phyloP scores from a whole-genome alignment of 805 yeast species.

The Pichia nakasei region DNA sequence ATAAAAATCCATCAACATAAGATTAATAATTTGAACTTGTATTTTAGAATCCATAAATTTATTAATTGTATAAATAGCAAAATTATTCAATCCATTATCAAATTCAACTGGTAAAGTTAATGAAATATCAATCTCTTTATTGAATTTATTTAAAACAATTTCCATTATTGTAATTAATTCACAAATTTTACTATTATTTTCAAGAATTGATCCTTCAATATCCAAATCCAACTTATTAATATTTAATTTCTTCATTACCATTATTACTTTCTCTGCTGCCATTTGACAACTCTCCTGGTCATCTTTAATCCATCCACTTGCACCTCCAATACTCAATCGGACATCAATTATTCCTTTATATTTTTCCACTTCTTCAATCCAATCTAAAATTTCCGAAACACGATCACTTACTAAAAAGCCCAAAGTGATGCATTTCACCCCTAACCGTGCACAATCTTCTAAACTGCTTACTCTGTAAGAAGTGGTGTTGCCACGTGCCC shows the following conservation, averaged over 20 bases:
- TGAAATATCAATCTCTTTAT: conserved; percentile 8
- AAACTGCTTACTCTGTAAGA: conserved; percentile 15
- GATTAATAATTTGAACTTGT: conserved; percentile 14
- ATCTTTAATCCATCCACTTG: conserved; percentile 21
- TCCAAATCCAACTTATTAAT: no score
- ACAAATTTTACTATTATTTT: conserved; percentile 4
- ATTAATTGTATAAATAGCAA: conserved; percentile 13
- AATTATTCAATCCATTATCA: conserved; percentile 14
- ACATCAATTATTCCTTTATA: conserved; percentile 14
- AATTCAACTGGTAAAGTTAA: conserved; percentile 26
- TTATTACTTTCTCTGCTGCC: conserved; percentile 9
- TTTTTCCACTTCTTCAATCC: conserved; percentile 18
- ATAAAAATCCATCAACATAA: conserved; percentile 28
- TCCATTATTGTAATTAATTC: conserved; percentile 10
- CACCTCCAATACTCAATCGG: conserved; percentile 27
- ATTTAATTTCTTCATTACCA: conserved; percentile 15
- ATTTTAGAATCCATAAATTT: conserved; percentile 9
- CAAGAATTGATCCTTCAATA: conserved; percentile 21
- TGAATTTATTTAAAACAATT: not conserved
- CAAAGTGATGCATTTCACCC: conserved; percentile 16
- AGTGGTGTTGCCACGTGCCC: conserved; percentile 17
- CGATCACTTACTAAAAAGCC: conserved; percentile 22
- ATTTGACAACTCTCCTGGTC: not conserved
- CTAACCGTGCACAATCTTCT: conserved; percentile 11
- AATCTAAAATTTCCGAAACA: conserved; percentile 19